A percentile compares a stretch with the other conserved stretches of the same genome.
Evolutionary conservation across 2,329 filamentous ascomycete genomes (phyloP).

Genomic region (Trichoderma sp.): DNA sequence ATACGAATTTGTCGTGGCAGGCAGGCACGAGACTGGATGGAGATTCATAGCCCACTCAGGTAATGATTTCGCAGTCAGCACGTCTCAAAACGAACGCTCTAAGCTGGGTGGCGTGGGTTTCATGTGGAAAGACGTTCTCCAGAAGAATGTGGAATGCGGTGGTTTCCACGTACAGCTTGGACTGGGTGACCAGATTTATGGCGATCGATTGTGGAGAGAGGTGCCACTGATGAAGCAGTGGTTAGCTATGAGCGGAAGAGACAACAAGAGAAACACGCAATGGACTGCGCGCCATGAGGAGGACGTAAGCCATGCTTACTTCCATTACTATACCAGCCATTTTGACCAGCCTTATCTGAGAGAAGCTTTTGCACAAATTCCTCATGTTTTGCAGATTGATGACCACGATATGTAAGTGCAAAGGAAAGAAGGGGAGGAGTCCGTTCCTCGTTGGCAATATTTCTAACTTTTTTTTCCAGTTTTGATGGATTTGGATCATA

Average conservation of each 20-base stretch:
- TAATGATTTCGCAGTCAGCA: conserved; percentile 90
- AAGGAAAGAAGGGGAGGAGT: background rate
- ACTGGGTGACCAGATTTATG: conserved; percentile 92
- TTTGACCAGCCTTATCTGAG: conserved; percentile 95
- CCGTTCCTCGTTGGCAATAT: background rate
- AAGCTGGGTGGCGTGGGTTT: conserved; percentile 86
- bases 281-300: conserved; percentile 97
- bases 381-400: conserved; percentile 88
- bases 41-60: conserved; percentile 94
- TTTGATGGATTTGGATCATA: conserved; percentile 98
- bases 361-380: conserved; percentile 96
- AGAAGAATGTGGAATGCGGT: conserved; percentile 94
- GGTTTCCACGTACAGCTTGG: conserved; percentile 95
- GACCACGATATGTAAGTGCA: conserved; percentile 92
- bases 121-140: conserved; percentile 99
- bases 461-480: conserved; percentile 47
- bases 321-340: conserved; percentile 98
- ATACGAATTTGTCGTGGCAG: conserved; percentile 95
- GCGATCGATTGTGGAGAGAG: conserved; percentile 94
- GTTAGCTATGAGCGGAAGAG: conserved; percentile 89
- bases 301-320: conserved; percentile 93
- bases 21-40: conserved; percentile 88
- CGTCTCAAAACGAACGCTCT: conserved; percentile 80
- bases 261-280: conserved; percentile 82
- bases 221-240: conserved; percentile 92